These are phyloP conservation scores for Didymella lethalis DNA, from an alignment of 2,329 filamentous ascomycete species.

Conservation along the genomic window DNA sequence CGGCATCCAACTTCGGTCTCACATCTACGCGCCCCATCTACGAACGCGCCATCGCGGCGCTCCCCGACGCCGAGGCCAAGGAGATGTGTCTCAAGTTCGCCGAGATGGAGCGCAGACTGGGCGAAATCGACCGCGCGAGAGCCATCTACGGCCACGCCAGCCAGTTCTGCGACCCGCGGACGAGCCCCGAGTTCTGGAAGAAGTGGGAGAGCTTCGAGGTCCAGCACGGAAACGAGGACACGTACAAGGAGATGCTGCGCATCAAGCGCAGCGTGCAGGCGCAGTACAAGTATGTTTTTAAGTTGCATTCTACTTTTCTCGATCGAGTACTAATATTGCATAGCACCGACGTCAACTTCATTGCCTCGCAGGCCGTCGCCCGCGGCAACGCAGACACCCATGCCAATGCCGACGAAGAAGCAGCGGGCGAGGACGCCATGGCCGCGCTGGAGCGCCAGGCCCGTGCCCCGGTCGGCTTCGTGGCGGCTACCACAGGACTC, in stretches of 20 bases:
- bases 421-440: constrained; percentile 79
- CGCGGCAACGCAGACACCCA: constrained; percentile 67
- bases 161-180: constrained; percentile 95
- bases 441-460: constrained; percentile 86
- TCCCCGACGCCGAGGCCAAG: constrained; percentile 91
- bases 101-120: constrained; percentile 90
- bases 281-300: constrained; percentile 78
- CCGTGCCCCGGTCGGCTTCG: constrained; percentile 88
- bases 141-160: constrained; percentile 97
- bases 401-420: constrained; percentile 53
- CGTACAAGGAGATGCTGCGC: constrained; percentile 98
- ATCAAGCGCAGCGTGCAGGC: constrained; percentile 98
- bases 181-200: constrained; percentile 88
- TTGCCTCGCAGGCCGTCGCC: constrained; percentile 92
- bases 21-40: constrained; percentile 95
- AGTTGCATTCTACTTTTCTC: background rate
- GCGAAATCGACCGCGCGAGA: constrained; percentile 92
- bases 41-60: constrained; percentile 90
- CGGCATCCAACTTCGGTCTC: constrained; percentile 95
- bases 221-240: constrained; percentile 97
- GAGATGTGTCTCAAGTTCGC: constrained; percentile 99
- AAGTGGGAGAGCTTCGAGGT: constrained; percentile 99
- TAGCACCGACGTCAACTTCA: constrained; percentile 95
- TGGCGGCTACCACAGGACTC: constrained; percentile 80
- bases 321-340: constrained; percentile 40